Percentiles rank a stretch among this genome's conserved stretches.
phyloP scores from a whole-genome alignment of 75 land plant genomes.

The Selaginella tamariscina region DNA sequence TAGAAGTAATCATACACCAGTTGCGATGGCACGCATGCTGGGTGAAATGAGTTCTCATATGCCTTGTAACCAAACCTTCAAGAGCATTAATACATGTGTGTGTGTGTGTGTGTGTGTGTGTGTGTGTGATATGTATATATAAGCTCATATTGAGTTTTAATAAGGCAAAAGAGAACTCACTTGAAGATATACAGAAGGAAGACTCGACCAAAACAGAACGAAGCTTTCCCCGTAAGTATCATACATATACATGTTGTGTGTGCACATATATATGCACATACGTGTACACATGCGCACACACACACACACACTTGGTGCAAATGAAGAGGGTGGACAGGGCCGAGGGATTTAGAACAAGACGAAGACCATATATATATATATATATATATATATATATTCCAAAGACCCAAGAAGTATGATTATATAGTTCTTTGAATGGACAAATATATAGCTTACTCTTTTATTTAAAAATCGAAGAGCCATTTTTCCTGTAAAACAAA shows the following conservation, averaged over 20 bases:
- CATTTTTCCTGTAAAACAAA: too few species aligned
- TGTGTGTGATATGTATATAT: not conserved
- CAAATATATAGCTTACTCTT: not conserved
- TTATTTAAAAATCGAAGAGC: too few species aligned
- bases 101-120: not conserved
- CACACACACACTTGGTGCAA: constrained; percentile 36
- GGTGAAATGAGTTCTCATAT: too few species aligned
- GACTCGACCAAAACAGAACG: constrained; percentile 38
- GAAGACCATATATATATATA: constrained; percentile 50
- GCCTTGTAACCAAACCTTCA: constrained; percentile 69
- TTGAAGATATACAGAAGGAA: constrained; percentile 65
- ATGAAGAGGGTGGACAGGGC: constrained; percentile 35
- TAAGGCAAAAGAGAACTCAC: constrained; percentile 55
- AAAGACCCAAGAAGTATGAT: too few species aligned
- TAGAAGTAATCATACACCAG: too few species aligned
- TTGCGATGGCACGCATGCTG: too few species aligned
- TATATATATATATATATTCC: too few species aligned
- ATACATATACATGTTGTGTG: not conserved
- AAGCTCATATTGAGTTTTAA: constrained; percentile 3
- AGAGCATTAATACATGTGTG: constrained; percentile 48
- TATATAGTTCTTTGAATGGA: too few species aligned
- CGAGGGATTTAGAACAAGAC: constrained; percentile 41
- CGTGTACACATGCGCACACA: too few species aligned
- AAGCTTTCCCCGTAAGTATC: constrained; percentile 57
- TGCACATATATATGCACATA: not conserved